A percentile compares a stretch with the other conserved stretches of the same genome.
Conservation (phyloP, 495 filamentous ascomycete genomes). For the Podospora anserina region DNA sequence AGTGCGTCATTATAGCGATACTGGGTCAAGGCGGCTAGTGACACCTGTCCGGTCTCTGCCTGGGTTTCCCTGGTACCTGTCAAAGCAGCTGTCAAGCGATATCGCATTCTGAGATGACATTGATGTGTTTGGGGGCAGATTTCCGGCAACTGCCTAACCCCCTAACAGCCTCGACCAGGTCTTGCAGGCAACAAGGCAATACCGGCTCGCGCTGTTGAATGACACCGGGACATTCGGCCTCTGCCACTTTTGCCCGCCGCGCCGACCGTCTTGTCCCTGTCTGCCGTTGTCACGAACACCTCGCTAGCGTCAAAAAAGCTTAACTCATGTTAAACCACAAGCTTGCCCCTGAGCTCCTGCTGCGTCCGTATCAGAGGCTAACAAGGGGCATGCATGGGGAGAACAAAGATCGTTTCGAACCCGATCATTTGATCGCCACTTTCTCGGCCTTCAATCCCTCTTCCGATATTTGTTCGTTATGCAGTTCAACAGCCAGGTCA, state of each 20-base stretch:
- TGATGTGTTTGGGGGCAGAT: conserved; percentile 3
- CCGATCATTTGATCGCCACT: neutral
- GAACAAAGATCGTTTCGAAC: neutral
- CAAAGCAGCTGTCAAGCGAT: conserved; percentile 4
- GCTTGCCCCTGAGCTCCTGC: conserved; percentile 1
- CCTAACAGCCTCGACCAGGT: neutral
- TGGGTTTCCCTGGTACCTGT: neutral
- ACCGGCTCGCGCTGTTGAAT: neutral
- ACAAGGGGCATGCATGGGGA: neutral
- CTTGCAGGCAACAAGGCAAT: neutral
- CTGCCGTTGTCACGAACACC: neutral
- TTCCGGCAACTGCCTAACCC: neutral
- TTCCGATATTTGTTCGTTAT: neutral
- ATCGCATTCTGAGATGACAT: neutral
- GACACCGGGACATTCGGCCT: neutral
- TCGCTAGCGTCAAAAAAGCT: conserved; percentile 9
- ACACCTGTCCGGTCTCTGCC: neutral
- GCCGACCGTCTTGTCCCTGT: neutral
- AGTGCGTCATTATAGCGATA: neutral
- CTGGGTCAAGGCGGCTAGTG: neutral
- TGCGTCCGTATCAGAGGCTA: neutral
- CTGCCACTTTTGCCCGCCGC: neutral
- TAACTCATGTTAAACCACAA: neutral
- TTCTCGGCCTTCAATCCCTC: neutral
- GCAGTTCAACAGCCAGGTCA: neutral